Evolutionary conservation across 2,329 filamentous ascomycete genomes (phyloP), one percentile per base, ranked within the genome.

Genomic region (Pseudogymnoascus sp.): DNA sequence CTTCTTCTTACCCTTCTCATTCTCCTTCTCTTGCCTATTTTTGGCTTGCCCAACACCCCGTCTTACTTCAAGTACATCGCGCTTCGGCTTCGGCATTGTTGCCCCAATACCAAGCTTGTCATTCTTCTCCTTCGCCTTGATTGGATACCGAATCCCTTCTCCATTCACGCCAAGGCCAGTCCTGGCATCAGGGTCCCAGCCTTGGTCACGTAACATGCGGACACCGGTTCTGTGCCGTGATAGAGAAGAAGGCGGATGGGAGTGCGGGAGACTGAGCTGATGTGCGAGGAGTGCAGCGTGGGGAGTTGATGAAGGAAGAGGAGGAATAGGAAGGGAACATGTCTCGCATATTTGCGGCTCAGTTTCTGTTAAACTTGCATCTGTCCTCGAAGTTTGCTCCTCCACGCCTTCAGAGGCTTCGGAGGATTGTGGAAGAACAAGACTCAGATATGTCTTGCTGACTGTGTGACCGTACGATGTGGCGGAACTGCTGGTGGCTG

Each of bases 111-210:
- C 93, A 6, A 88, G 76, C 3, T 82, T 91, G 70, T 93, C 85
- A 43, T 86, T 81, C 74, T 96, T 96, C 60, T 81, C 77, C 54
- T 67, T 70, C 1, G 83, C 77, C 70, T 91, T 91, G 64, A 97
- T 79, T 1, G 92, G 92, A 65, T 86, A 86, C 39, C 87, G 79
- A 63, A 90, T 86, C 2, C 92, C 92, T 68, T 80, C 75, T 0
- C 88, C 86, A 2, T 77, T 75, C 8, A 81, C 81, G 0, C 92
- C 92, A 0, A 97, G 78, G 0, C 92, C 92, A 14, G 76, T 73
- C 2, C 90, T 78, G 28, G 84, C 78, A 72, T 92, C 89, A 0
- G 88, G 87, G 67, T 92, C 86, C 85, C 88, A 92, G 28, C 89
- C 89, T 62, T 88, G 81, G 0, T 82, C 78, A 59, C 83, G 77